Evolutionary conservation across 345 rosid genomes (phyloP), one percentile per base, ranked within the genome.

Genomic region (Euphorbia lathyris): DNA sequence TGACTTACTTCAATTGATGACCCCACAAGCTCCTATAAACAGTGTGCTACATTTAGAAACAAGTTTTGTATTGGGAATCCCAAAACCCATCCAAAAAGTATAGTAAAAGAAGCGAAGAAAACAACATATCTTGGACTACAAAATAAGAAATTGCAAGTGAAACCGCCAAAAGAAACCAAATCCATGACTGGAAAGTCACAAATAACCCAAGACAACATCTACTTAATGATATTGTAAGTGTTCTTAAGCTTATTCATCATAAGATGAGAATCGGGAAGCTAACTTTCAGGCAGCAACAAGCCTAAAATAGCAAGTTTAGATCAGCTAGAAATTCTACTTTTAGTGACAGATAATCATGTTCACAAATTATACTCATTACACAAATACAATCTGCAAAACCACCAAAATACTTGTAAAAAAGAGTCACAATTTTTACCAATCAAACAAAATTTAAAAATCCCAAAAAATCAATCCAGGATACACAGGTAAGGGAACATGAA

Each of bases 21-120:
- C 63, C 72, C 87, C n/a, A 81, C 92, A 61, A 81, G 76, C 77
- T 90, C 99, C 97, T 95, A 85, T 83, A 84, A 57, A 59, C 65
- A 72, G 51, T 23, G 19, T 10, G 25, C 29, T 51, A 38, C 19
- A 20, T 50, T 70, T 52, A 61, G 55, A n/a, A 63, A 13, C 9
- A 5, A 56, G 17, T 51, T 52, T 32, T 30, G 30, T 67, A n/a
- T 34, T 12, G 23, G 16, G 23, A 25, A 14, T 14, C 17, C 63
- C 63, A 58, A 11, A 58, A 14, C 40, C 36, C 13, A 43, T 64
- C 17, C 34, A 25, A 32, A 45, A 32, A 19, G 20, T 7, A 32
- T 60, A 32, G 25, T 60, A 9, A 61, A 38, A 19, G 19, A 61
- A 61, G 16, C 26, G 48, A 9, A 61, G 8, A 23, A 61, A 61